These are phyloP conservation scores for Schizothecium vesticola DNA, from an alignment of 495 filamentous ascomycete genomes.

Conservation along the genomic window DNA sequence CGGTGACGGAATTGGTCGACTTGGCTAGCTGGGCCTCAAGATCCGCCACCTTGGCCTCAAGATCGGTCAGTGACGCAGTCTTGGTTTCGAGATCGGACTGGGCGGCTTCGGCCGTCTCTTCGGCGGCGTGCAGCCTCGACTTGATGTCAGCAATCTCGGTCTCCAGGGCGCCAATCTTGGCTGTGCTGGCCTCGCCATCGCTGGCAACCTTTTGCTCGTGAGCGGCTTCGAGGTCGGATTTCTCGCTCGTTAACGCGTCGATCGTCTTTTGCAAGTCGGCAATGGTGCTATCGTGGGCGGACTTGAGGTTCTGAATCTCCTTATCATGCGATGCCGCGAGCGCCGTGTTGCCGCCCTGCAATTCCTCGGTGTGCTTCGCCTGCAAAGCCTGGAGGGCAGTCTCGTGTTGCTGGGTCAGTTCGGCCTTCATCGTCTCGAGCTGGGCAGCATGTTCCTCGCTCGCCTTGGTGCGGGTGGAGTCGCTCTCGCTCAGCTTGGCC, in stretches of 20 bases:
- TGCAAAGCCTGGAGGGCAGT: constrained; percentile 35
- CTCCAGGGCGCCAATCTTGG: constrained; percentile 36
- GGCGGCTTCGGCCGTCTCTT: constrained; percentile 32
- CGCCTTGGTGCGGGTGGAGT: constrained; percentile 27
- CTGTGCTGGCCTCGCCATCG: constrained; percentile 27
- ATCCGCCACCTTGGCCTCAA: constrained; percentile 33
- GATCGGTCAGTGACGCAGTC: constrained; percentile 26
- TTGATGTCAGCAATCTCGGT: constrained; percentile 39
- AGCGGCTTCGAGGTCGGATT: constrained; percentile 20
- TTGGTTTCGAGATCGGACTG: constrained; percentile 36
- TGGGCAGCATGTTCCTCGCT: constrained; percentile 37
- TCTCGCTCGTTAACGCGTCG: constrained; percentile 35
- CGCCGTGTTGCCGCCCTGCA: constrained; percentile 31
- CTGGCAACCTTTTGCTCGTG: constrained; percentile 28
- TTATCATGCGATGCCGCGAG: constrained; percentile 31
- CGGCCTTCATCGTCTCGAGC: constrained; percentile 35
- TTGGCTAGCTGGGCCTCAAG: constrained; percentile 33
- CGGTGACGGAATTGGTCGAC: constrained; percentile 32
- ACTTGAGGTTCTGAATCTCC: constrained; percentile 36
- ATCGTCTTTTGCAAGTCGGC: constrained; percentile 42
- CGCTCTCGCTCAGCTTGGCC: constrained; percentile 31
- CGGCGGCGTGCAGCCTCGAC: constrained; percentile 29
- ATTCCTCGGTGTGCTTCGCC: constrained; percentile 36
- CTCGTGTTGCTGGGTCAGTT: constrained; percentile 39
- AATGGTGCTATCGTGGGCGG: constrained; percentile 33